Evolutionary conservation across 108 stramenopile species (phyloP).

Genomic region (Cyclotella sp.): DNA sequence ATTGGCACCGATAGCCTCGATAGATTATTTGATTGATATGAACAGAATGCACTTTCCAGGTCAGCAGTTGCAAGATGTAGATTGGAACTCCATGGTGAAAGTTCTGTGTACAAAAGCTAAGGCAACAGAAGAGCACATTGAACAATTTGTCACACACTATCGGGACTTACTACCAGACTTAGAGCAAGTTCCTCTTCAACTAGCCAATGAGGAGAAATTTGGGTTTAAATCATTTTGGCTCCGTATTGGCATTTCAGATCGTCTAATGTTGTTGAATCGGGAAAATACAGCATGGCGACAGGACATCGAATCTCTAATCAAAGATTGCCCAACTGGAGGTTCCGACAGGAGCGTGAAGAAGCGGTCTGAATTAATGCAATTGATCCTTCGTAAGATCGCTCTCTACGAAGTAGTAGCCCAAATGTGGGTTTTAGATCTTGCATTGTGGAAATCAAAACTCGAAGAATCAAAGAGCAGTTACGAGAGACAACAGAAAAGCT

Average conservation of each 20-base stretch:
- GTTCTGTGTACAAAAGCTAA: slow-evolving; percentile 17
- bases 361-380: not conserved
- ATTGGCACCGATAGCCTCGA: slow-evolving; percentile 10
- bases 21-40: slow-evolving; percentile 16
- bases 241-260: slow-evolving; percentile 19
- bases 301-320: slow-evolving; percentile 14
- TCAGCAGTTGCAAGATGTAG: not conserved
- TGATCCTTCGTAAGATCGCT: slow-evolving; percentile 2
- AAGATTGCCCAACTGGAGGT: slow-evolving; percentile 6
- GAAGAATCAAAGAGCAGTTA: not conserved
- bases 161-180: slow-evolving; percentile 8
- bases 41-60: slow-evolving; percentile 9
- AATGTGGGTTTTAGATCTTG: slow-evolving; percentile 27
- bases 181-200: not conserved
- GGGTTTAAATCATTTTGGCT: slow-evolving; percentile 31
- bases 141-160: slow-evolving; percentile 2
- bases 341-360: slow-evolving; percentile 2
- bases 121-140: slow-evolving; percentile 18
- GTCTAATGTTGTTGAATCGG: slow-evolving; percentile 11
- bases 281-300: slow-evolving; percentile 15
- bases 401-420: slow-evolving; percentile 9
- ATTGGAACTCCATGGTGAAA: slow-evolving; percentile 22
- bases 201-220: slow-evolving; percentile 15
- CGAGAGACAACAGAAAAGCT: not conserved
- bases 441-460: slow-evolving; percentile 15